Percentiles rank a stretch among this genome's conserved stretches.
Conservation (phyloP, 108 stramenopile species). For the Aurantiochytrium sp. region DNA sequence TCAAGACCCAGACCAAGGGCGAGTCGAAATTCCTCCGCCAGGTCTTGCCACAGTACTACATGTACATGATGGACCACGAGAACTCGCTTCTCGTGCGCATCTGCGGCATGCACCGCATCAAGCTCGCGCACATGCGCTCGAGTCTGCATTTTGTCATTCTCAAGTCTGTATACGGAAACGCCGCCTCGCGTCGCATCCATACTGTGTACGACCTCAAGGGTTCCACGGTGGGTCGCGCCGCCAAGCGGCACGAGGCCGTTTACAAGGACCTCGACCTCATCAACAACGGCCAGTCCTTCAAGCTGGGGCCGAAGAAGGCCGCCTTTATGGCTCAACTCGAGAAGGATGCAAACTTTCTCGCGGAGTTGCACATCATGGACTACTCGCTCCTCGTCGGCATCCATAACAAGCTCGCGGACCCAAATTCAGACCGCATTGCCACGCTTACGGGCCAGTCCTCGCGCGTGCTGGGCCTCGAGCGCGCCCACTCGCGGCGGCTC, state of each 20-base stretch:
- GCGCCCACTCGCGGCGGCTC: neutral
- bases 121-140: constrained; percentile 79
- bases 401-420: constrained; percentile 56
- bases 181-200: constrained; percentile 51
- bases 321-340: constrained; percentile 66
- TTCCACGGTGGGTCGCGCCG: constrained; percentile 66
- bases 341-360: constrained; percentile 71
- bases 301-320: constrained; percentile 57
- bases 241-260: constrained; percentile 46
- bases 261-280: constrained; percentile 81
- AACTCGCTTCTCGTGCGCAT: constrained; percentile 86
- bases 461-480: neutral
- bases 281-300: constrained; percentile 50
- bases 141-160: constrained; percentile 89
- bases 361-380: constrained; percentile 84
- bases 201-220: constrained; percentile 90
- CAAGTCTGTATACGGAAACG: constrained; percentile 84
- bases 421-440: neutral
- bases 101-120: constrained; percentile 96
- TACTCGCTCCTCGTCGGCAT: constrained; percentile 86
- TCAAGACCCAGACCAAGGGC: constrained; percentile 93
- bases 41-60: constrained; percentile 91
- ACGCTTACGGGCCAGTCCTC: neutral
- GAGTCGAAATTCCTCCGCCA: constrained; percentile 89
- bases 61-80: constrained; percentile 79